These are phyloP conservation scores for Anethum foeniculum DNA, from an alignment of 140 eudicot genomes.

Conservation along the genomic window DNA sequence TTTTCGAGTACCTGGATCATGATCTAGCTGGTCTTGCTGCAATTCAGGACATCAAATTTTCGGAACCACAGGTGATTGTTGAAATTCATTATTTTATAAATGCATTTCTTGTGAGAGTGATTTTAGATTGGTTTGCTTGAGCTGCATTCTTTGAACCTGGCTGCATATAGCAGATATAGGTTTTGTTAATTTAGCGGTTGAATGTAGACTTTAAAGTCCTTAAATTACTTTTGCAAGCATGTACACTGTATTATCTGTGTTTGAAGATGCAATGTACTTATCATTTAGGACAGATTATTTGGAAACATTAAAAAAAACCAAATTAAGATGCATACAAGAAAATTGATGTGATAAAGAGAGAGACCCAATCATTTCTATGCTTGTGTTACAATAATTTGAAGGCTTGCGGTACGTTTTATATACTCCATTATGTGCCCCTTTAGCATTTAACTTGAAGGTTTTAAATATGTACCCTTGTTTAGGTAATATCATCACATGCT, in stretches of 20 bases:
- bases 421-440: background rate
- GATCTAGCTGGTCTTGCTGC: slow-evolving; percentile 69
- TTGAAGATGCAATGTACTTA: background rate
- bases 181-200: background rate
- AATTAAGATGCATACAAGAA: background rate
- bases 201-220: background rate
- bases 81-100: background rate
- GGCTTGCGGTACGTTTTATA: background rate
- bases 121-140: background rate
- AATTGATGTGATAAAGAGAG: background rate
- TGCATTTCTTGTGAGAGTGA: background rate
- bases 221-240: background rate
- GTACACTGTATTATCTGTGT: background rate
- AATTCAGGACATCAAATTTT: slow-evolving; percentile 38
- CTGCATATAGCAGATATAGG: background rate
- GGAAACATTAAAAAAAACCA: background rate
- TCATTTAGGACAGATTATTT: background rate
- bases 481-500: background rate
- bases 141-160: background rate
- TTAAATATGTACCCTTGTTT: background rate
- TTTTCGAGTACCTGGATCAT: slow-evolving; percentile 66
- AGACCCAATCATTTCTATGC: background rate
- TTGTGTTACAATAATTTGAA: background rate
- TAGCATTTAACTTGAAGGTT: background rate
- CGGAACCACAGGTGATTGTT: slow-evolving; percentile 47